Conservation (phyloP, 2,329 filamentous ascomycete species). For the Bertia moriformis region DNA sequence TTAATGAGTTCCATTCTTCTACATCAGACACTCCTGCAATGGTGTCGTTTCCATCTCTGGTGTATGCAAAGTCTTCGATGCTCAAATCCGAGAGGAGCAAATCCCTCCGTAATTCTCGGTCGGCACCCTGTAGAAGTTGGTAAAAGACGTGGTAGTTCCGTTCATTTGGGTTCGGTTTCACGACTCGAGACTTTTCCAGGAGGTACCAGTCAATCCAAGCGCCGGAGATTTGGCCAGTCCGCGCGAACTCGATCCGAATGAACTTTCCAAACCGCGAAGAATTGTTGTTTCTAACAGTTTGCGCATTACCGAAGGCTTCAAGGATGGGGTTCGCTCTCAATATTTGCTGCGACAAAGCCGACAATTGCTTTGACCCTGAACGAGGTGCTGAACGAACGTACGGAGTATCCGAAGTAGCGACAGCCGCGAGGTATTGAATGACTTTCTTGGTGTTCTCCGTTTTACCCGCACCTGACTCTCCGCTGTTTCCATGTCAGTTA, state of each 20-base stretch:
- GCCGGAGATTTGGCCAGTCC: constrained; percentile 77
- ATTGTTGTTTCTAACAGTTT: constrained; percentile 95
- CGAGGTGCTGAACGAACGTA: constrained; percentile 35
- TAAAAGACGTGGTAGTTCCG: constrained; percentile 98
- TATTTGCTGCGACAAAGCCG: constrained; percentile 90
- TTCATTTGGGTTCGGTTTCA: constrained; percentile 73
- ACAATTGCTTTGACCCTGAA: constrained; percentile 32
- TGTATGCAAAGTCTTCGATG: constrained; percentile 83
- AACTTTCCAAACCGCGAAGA: constrained; percentile 98
- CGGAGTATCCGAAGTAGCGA: constrained; percentile 70
- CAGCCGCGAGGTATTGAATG: constrained; percentile 92
- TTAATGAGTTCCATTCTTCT: constrained; percentile 76
- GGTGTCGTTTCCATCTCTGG: constrained; percentile 75
- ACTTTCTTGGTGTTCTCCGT: constrained; percentile 99
- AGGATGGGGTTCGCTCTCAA: constrained; percentile 90
- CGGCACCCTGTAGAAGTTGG: constrained; percentile 77
- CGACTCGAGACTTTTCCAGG: constrained; percentile 92
- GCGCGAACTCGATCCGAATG: constrained; percentile 88
- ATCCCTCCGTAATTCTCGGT: constrained; percentile 55
- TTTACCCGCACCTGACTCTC: constrained; percentile 94
- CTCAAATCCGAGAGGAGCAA: constrained; percentile 63
- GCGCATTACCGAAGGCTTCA: constrained; percentile 94
- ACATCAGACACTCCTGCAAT: constrained; percentile 81
- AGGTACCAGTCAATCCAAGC: constrained; percentile 99
- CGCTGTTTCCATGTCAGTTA: constrained; percentile 15